Conservation (phyloP, 2,329 filamentous ascomycete genomes). For the Colletotrichum abscissum region DNA sequence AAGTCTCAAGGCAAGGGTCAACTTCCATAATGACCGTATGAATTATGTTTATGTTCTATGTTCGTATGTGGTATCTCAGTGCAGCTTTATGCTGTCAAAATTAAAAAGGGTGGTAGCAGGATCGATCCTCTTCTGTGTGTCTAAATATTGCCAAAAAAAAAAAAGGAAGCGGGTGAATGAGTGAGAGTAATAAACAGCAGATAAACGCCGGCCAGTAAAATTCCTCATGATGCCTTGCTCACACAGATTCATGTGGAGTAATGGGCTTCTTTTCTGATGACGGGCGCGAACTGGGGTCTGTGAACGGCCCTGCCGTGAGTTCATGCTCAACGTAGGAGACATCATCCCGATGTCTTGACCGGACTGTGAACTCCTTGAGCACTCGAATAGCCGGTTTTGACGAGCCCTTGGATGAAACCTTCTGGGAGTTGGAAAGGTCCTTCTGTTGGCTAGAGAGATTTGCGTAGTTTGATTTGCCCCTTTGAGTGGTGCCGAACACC, state of each 20-base stretch:
- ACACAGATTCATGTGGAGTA: constrained; percentile 22
- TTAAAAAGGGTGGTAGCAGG: too few species aligned
- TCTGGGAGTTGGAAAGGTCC: background rate
- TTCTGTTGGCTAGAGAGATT: constrained; percentile 15
- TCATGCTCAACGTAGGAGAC: constrained; percentile 13
- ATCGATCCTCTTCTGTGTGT: background rate
- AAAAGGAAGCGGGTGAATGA: background rate
- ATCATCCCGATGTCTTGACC: constrained; percentile 22
- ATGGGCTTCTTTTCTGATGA: constrained; percentile 12
- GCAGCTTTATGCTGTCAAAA: background rate
- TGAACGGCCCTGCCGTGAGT: background rate
- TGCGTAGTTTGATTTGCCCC: constrained; percentile 28
- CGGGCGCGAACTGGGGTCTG: constrained; percentile 1
- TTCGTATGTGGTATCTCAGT: background rate
- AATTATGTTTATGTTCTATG: background rate
- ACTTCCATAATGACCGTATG: background rate
- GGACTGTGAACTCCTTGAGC: constrained; percentile 24
- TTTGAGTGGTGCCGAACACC: constrained; percentile 43
- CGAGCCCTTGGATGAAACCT: constrained; percentile 6
- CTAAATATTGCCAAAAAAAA: background rate
- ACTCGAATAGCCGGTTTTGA: constrained; percentile 6
- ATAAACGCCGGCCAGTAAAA: background rate
- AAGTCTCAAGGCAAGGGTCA: too few species aligned
- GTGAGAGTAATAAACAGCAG: background rate
- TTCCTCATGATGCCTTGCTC: background rate